Evolutionary conservation across 495 filamentous ascomycete species (phyloP), one percentile per base, ranked within the genome.

Genomic region (Ascobolus immersus): DNA sequence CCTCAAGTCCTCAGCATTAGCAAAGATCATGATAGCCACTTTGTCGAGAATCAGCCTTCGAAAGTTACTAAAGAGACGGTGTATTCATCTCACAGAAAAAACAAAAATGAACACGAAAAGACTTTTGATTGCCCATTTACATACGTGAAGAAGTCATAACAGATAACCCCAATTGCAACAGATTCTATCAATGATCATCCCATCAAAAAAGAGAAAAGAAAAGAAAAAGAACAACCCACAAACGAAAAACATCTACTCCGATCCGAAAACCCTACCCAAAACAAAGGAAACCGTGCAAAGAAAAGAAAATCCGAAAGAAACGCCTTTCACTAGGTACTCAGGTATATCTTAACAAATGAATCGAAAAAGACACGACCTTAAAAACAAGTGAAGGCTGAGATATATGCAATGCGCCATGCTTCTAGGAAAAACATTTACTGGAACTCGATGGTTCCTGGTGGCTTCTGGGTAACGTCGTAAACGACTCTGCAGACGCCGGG

Each of bases 371-470:
- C 22, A 7, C 7, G 22, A 7, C n/a, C 22, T 7, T 25, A 25
- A 25, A 25, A 25, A n/a, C 22, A 7, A 25, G n/a, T n/a, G n/a
- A 25, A 7, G n/a, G n/a, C 7, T 7, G n/a, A 25, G 7, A n/a
- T n/a, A 25, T 7, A n/a, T 25, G 22, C 22, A 31, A 31, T 7
- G 22, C 7, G 7, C n/a, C n/a, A n/a, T n/a, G n/a, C n/a, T n/a
- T n/a, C n/a, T n/a, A n/a, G n/a, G n/a, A n/a, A n/a, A n/a, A n/a
- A 33, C 21, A 12, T 39, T 51, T 64, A 78, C 53, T 75, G 70
- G 58, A 78, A 60, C 55, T 77, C 73, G 44, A 77, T 77, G 4
- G 70, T 77, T 37, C 69, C 77, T 23, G 77, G 76, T 24, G 77
- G 76, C 56, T 82, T 82, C 58, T 70, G 77, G 14, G 77, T 77